These are phyloP conservation scores for Capsicum baccatum DNA, from an alignment of 257 asterid species.

Conservation along the genomic window DNA sequence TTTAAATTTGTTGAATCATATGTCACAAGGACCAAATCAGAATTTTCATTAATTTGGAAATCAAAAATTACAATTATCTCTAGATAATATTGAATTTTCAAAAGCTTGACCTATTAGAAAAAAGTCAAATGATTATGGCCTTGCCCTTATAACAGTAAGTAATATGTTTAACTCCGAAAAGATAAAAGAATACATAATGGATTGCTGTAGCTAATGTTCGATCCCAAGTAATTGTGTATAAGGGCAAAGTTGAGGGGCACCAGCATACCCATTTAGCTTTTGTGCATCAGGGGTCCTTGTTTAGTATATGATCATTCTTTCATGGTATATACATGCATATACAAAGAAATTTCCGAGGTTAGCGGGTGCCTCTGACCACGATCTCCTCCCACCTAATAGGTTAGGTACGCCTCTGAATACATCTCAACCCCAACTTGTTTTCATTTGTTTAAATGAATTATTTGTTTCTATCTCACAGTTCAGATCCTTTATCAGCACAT, in stretches of 20 bases:
- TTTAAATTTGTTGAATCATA: background rate
- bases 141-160: background rate
- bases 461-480: background rate
- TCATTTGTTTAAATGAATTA: constrained; percentile 5
- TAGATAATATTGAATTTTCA: background rate
- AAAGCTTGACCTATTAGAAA: background rate
- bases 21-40: background rate
- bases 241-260: background rate
- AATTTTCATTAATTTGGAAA: background rate
- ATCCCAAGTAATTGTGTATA: background rate
- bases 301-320: background rate
- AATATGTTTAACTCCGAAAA: background rate
- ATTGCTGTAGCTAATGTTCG: background rate
- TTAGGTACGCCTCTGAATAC: background rate
- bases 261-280: background rate
- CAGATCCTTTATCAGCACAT: constrained; percentile 13
- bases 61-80: background rate
- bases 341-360: background rate
- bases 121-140: background rate
- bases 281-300: background rate
- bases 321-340: background rate
- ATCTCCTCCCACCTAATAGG: background rate
- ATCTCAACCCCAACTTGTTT: background rate
- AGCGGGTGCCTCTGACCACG: background rate
- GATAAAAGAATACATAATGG: background rate